Evolutionary conservation across 495 filamentous ascomycete species (phyloP).

Genomic region (Trypethelium eluteriae): DNA sequence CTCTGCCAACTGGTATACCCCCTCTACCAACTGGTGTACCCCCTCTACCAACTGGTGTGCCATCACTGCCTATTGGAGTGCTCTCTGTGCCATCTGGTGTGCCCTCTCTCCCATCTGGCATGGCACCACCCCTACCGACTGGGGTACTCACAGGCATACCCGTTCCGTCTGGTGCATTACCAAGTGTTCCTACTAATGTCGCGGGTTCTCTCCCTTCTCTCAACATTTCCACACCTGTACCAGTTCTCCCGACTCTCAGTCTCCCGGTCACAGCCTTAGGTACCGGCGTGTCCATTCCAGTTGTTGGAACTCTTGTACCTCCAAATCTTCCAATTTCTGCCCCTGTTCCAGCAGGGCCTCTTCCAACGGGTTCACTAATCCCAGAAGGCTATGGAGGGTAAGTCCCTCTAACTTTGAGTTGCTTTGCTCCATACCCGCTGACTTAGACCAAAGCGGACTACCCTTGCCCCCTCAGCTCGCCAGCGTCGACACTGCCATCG

Average conservation of each 20-base stretch:
- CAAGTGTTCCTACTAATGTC: neutral
- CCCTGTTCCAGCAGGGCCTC: neutral
- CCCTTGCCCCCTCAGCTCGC: neutral
- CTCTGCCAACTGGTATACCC: neutral
- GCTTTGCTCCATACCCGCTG: neutral
- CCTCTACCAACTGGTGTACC: neutral
- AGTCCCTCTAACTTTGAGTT: neutral
- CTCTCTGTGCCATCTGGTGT: neutral
- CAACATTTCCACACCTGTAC: neutral
- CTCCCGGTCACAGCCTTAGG: neutral
- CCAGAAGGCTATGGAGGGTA: constrained; percentile 5
- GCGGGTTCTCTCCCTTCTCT: neutral
- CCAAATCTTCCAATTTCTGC: neutral
- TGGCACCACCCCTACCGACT: neutral
- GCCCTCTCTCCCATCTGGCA: neutral
- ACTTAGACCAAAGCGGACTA: neutral
- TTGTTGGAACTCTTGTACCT: neutral
- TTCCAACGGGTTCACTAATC: neutral
- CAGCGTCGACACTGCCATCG: neutral
- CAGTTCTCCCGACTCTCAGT: neutral
- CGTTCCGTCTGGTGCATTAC: neutral
- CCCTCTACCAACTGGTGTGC: neutral
- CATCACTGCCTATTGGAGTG: neutral
- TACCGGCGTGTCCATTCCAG: neutral
- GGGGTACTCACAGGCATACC: neutral